Percentiles rank a stretch among this genome's conserved stretches.
phyloP scores from a whole-genome alignment of 352 stramenopile species.

The Hyaloperonospora brassicae region DNA sequence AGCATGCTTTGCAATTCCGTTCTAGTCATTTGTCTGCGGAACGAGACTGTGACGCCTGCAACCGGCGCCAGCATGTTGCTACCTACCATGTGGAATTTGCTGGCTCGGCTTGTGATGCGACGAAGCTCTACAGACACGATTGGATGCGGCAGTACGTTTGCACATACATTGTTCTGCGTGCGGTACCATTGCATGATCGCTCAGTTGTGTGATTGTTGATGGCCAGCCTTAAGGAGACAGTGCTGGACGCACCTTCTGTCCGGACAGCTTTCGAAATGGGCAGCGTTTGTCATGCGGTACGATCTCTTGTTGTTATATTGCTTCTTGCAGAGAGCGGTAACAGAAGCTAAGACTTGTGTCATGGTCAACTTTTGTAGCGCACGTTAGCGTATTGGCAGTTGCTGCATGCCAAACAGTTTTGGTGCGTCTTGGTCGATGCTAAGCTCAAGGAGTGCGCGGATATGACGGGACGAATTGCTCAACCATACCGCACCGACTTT shows the following conservation, averaged over 20 bases:
- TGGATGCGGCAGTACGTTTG: conserved; percentile 53
- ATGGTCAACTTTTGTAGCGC: conserved; percentile 29
- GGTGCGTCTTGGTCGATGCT: conserved; percentile 61
- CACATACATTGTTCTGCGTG: background rate
- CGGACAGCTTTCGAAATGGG: conserved; percentile 53
- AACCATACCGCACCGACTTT: conserved; percentile 33
- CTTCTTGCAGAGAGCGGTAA: background rate
- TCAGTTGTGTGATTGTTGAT: conserved; percentile 2
- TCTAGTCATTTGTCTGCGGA: conserved; percentile 26
- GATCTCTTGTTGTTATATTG: conserved; percentile 1
- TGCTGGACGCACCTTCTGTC: conserved; percentile 25
- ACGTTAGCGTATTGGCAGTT: conserved; percentile 73
- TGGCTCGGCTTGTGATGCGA: conserved; percentile 56
- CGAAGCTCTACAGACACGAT: conserved; percentile 48
- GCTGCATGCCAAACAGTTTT: conserved; percentile 75
- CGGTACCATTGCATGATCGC: background rate
- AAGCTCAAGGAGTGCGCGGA: conserved; percentile 40
- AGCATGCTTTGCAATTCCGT: conserved; percentile 32
- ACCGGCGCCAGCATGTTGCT: conserved; percentile 55
- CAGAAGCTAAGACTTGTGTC: conserved; percentile 4
- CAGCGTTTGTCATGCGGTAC: conserved; percentile 73
- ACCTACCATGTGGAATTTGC: conserved; percentile 48
- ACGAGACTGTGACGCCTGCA: conserved; percentile 67
- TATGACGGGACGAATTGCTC: conserved; percentile 38
- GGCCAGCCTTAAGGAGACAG: conserved; percentile 33